Percentiles rank a stretch among this genome's conserved stretches.
Evolutionary conservation across 768 basidiomycete species (phyloP).

Genomic region (Lentinula sp.): DNA sequence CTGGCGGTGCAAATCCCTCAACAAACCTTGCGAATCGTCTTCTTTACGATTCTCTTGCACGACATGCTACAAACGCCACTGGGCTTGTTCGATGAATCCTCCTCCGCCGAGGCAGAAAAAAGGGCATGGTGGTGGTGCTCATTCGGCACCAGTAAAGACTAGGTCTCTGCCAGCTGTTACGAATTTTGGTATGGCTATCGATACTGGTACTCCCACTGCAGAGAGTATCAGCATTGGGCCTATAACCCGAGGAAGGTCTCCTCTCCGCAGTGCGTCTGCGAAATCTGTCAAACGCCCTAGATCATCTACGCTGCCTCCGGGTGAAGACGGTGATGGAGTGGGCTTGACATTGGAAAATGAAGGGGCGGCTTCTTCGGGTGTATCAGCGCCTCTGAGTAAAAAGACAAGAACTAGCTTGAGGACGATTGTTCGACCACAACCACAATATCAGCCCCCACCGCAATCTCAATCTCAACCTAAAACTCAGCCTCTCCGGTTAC

Average conservation of each 20-base stretch:
- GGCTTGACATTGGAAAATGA: neutral
- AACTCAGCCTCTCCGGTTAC: too few relatives aligned
- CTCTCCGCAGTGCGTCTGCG: neutral
- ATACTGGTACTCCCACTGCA: neutral
- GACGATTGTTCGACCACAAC: neutral
- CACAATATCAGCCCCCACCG: too few relatives aligned
- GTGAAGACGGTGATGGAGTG: neutral
- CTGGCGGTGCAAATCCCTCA: conserved; percentile 3
- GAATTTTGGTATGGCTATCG: neutral
- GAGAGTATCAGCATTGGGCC: neutral
- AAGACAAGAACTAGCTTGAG: conserved; percentile 1
- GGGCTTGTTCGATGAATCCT: neutral
- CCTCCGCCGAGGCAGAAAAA: conserved; percentile 1
- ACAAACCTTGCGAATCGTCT: conserved; percentile 1
- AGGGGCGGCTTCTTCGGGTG: neutral
- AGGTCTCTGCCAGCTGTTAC: neutral
- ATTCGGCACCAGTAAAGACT: neutral
- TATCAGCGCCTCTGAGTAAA: neutral
- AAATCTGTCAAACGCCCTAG: neutral
- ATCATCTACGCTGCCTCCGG: neutral
- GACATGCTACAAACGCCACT: conserved; percentile 5
- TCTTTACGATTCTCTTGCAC: conserved; percentile 1
- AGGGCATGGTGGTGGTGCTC: neutral
- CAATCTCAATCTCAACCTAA: neutral
- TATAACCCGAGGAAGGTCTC: neutral